phyloP scores from a whole-genome alignment of 2,329 filamentous ascomycete genomes.

The Fusarium keratoplasticum region DNA sequence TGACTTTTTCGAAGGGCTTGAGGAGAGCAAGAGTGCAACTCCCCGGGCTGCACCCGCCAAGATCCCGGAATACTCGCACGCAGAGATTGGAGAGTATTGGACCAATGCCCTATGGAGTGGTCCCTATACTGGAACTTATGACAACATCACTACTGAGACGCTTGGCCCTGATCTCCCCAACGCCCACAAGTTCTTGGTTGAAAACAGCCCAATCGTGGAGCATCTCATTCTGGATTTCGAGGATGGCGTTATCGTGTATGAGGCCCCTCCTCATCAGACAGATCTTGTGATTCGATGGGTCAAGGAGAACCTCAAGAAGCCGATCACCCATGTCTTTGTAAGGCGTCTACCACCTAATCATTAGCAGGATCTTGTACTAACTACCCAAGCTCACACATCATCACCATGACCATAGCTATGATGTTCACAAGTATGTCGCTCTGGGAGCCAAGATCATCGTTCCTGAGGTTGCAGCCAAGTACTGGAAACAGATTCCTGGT shows the following conservation, averaged over 20 bases:
- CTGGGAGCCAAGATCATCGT: neutral
- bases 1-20: neutral
- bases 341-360: no score
- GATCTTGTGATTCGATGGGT: slow-evolving; percentile 30
- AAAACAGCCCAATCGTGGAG: neutral
- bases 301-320: slow-evolving; percentile 14
- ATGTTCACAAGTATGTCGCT: neutral
- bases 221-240: slow-evolving; percentile 29
- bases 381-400: neutral
- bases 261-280: slow-evolving; percentile 32
- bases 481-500: neutral
- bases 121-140: slow-evolving; percentile 14
- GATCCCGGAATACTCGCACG: slow-evolving; percentile 7
- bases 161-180: neutral
- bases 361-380: slow-evolving; percentile 3
- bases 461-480: neutral
- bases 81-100: slow-evolving; percentile 23
- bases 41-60: neutral
- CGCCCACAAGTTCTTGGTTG: neutral
- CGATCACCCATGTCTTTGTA: slow-evolving; percentile 28
- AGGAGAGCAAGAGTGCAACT: neutral
- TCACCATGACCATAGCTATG: neutral
- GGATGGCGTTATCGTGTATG: slow-evolving; percentile 20
- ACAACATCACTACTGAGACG: neutral
- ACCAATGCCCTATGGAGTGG: slow-evolving; percentile 20